Percentiles rank a stretch among this genome's conserved stretches.
Conservation (phyloP, 257 asterid genomes). For the Parsonsia alboflavescens region DNA sequence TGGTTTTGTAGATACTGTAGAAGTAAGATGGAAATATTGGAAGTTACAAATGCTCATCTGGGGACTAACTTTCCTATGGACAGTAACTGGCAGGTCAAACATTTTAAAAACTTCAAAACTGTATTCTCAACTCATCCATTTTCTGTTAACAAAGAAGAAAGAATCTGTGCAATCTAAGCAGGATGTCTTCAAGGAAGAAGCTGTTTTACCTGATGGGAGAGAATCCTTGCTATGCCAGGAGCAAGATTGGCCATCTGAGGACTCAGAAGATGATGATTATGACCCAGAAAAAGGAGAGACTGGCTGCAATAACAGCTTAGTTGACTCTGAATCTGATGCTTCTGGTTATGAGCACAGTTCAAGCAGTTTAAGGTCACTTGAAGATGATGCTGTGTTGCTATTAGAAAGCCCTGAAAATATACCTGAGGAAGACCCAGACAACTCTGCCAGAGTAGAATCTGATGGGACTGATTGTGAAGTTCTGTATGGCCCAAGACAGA, state of each 20-base stretch:
- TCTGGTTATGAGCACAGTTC: slow-evolving; percentile 45
- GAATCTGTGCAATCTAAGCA: slow-evolving; percentile 28
- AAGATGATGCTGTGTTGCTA: slow-evolving; percentile 47
- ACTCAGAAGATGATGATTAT: slow-evolving; percentile 89
- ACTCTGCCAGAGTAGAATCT: slow-evolving; percentile 47
- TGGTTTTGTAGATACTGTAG: slow-evolving; percentile 95
- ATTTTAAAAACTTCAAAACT: slow-evolving; percentile 11
- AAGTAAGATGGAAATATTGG: slow-evolving; percentile 85
- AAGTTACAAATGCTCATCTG: slow-evolving; percentile 91
- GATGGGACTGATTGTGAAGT: slow-evolving; percentile 59
- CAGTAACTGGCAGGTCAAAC: slow-evolving; percentile 77
- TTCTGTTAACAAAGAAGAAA: slow-evolving; percentile 18
- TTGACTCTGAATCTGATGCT: slow-evolving; percentile 46
- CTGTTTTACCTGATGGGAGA: slow-evolving; percentile 62
- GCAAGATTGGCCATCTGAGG: slow-evolving; percentile 97
- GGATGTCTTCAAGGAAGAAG: slow-evolving; percentile 95
- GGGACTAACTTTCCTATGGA: slow-evolving; percentile 82
- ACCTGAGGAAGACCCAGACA: slow-evolving; percentile 25
- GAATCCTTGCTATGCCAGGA: slow-evolving; percentile 45
- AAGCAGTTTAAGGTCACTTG: slow-evolving; percentile 68
- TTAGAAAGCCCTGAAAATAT: slow-evolving; percentile 35
- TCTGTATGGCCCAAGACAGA: slow-evolving; percentile 57
- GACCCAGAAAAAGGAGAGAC: slow-evolving; percentile 61
- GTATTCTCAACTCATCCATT: slow-evolving; percentile 8
- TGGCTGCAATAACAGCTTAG: slow-evolving; percentile 38